phyloP scores from a whole-genome alignment of 805 yeast genomes.

The Kluyveromyces wickerhamii region DNA sequence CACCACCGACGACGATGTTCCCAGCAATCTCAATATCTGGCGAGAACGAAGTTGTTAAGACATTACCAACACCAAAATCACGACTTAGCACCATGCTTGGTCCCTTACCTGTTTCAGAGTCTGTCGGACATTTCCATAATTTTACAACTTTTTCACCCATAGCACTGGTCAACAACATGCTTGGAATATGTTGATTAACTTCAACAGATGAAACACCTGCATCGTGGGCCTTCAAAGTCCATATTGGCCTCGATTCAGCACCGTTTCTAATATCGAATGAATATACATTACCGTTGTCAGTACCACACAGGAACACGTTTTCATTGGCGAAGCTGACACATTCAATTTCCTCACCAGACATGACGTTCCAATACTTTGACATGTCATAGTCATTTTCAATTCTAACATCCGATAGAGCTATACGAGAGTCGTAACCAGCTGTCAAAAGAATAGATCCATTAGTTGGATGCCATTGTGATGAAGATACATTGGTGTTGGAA shows the following conservation, averaged over 20 bases:
- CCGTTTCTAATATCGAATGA: constrained; percentile 72
- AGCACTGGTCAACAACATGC: constrained; percentile 77
- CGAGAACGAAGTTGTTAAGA: constrained; percentile 73
- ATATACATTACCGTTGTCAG: constrained; percentile 84
- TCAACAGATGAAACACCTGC: constrained; percentile 82
- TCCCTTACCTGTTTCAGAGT: constrained; percentile 26
- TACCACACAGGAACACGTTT: constrained; percentile 67
- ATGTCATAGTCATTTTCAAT: constrained; percentile 50
- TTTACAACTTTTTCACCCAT: constrained; percentile 84
- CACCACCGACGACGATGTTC: constrained; percentile 80
- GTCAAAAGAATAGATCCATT: constrained; percentile 68
- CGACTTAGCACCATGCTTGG: constrained; percentile 89
- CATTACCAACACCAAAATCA: constrained; percentile 92
- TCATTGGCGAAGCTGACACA: constrained; percentile 62
- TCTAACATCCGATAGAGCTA: constrained; percentile 81
- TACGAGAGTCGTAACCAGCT: constrained; percentile 87
- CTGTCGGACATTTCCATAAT: constrained; percentile 69
- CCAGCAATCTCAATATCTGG: constrained; percentile 85
- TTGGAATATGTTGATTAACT: constrained; percentile 57
- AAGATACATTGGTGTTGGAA: constrained; percentile 70
- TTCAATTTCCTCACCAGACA: constrained; percentile 76
- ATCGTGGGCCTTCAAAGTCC: constrained; percentile 98
- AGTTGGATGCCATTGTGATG: constrained; percentile 75
- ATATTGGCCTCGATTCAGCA: constrained; percentile 56
- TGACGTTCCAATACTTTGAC: constrained; percentile 57